Evolutionary conservation across 306 rosid species (phyloP).

Genomic region (Lablab purpureus): DNA sequence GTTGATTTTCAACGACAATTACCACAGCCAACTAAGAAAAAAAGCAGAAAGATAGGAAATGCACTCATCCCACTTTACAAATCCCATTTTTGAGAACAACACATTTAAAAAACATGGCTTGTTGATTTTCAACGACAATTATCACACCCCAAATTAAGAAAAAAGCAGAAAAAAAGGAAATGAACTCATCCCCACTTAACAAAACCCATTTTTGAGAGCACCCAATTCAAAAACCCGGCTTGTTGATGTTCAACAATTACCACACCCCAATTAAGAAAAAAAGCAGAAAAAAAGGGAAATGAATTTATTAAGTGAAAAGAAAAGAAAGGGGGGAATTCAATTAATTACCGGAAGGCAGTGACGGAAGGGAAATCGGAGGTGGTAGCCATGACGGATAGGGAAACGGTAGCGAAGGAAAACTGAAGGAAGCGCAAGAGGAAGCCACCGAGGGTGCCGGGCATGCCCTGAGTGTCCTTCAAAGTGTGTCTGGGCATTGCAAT

Average conservation of each 20-base stretch:
- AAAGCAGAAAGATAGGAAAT: too few species aligned
- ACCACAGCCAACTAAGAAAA: too few species aligned
- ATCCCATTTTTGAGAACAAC: too few species aligned
- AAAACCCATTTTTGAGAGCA: too few species aligned
- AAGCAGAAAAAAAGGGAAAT: background rate
- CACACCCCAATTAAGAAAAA: background rate
- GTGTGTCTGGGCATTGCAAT: conserved; percentile 49
- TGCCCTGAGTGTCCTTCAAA: conserved; percentile 56
- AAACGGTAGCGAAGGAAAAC: conserved; percentile 51
- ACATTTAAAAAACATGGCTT: too few species aligned
- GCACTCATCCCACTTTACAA: too few species aligned
- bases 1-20: background rate
- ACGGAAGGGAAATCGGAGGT: conserved; percentile 60
- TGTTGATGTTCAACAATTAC: background rate
- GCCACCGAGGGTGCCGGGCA: conserved; percentile 59
- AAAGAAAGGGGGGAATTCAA: background rate
- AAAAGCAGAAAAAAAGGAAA: background rate
- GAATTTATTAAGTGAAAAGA: background rate
- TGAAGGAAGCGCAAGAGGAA: conserved; percentile 55
- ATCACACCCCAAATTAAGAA: background rate
- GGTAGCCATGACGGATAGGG: conserved; percentile 59
- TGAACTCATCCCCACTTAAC: background rate
- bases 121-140: too few species aligned
- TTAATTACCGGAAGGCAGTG: conserved; percentile 61
- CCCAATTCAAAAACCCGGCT: background rate